Evolutionary conservation across 2,329 filamentous ascomycete genomes (phyloP), one percentile per base, ranked within the genome.

Genomic region (Trichophyton rubrum): DNA sequence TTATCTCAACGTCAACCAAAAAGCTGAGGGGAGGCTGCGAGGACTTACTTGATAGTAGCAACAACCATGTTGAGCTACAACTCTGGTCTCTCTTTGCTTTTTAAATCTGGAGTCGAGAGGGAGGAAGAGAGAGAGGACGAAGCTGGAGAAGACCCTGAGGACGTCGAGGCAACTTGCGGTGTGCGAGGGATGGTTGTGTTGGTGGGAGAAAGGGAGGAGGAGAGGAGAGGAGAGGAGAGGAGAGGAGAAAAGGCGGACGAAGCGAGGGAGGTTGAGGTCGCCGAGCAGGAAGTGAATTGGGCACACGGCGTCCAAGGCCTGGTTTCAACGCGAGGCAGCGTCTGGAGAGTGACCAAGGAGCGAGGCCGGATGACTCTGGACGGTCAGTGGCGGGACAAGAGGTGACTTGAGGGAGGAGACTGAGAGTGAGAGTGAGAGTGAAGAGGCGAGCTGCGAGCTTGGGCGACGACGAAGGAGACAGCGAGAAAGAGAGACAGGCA

Each of bases 1-100:
- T 43, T 43, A 43, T 43, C 40, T 43, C n/a, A 17, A 43, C 40
- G 40, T 43, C 40, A 43, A 43, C 13, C 40, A 35, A 3, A 6
- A 43, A 15, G 40, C 40, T 43, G 40, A 15, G n/a, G 40, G 45
- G n/a, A 35, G 17, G 47, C 38, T 15, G 40, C 17, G 27, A 20
- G 55, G 60, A 76, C 80, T 68, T 74, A 84, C 82, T 84, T 84
- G 74, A 84, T 84, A 64, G 82, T 84, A 72, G 82, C 81, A 68
- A 84, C 82, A 72, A 83, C 81, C 80, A 82, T 82, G 65, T 71
- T 77, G 68, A 63, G 49, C 22, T 53, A 27, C 22, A 27, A 3
- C 3, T 53, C 1, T 11, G 35, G 35, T 40, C n/a, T 40, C 49
- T 30, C 30, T 61, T 24, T 41, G 17, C 17, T 55, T 40, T 41